Conservation (phyloP, 2,329 filamentous ascomycete genomes). For the Diplodia sapinea region DNA sequence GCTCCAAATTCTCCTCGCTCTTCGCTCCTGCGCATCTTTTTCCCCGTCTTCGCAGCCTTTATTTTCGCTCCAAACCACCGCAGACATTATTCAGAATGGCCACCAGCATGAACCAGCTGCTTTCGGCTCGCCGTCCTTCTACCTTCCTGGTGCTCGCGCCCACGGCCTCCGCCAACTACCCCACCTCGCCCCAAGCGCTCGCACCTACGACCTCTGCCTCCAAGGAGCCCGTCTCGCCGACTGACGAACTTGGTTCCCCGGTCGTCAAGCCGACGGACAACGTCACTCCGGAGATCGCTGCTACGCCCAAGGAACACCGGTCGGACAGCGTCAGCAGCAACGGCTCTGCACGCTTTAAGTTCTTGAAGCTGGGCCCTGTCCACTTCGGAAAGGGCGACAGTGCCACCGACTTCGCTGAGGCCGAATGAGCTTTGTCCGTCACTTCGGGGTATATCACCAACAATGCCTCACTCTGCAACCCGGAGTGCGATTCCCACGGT, state of each 20-base stretch:
- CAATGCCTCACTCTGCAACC: neutral
- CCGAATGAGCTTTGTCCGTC: constrained; percentile 10
- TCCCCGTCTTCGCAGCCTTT: neutral
- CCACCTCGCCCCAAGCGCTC: constrained; percentile 12
- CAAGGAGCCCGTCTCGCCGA: constrained; percentile 19
- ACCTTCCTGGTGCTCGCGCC: constrained; percentile 35
- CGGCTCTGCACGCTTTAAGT: constrained; percentile 49
- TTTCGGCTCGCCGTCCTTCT: constrained; percentile 22
- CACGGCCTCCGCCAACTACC: constrained; percentile 33
- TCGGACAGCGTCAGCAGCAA: constrained; percentile 61
- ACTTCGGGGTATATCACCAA: constrained; percentile 6
- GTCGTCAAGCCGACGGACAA: constrained; percentile 8
- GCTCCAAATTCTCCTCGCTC: neutral
- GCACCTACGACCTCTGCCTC: constrained; percentile 16
- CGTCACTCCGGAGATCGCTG: constrained; percentile 20
- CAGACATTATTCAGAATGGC: neutral
- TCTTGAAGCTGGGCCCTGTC: constrained; percentile 69
- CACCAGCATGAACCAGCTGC: constrained; percentile 10
- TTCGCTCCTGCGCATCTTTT: neutral
- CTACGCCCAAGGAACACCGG: constrained; percentile 41
- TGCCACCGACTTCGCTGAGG: constrained; percentile 58
- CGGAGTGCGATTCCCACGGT: constrained; percentile 13
- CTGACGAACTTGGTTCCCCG: constrained; percentile 26
- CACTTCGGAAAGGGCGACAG: constrained; percentile 66
- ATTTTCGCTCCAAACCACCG: neutral